These are phyloP conservation scores for Penicillium paxilli DNA, from an alignment of 495 filamentous ascomycete species.

Conservation along the genomic window DNA sequence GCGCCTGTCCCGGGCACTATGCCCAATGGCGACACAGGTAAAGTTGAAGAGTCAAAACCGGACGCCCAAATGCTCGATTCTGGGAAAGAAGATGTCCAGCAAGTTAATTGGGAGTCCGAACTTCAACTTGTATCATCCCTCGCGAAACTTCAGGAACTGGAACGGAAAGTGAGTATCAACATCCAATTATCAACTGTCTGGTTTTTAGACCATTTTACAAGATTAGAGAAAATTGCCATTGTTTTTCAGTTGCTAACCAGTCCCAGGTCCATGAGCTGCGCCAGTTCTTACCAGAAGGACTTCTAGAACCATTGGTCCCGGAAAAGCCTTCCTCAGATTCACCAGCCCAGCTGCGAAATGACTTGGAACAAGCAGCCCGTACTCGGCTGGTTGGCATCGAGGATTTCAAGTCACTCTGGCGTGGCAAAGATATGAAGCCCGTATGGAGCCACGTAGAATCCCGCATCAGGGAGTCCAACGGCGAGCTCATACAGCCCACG, in stretches of 20 bases:
- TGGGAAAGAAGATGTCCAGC: neutral
- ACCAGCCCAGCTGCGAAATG: conserved; percentile 25
- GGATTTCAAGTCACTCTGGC: conserved; percentile 38
- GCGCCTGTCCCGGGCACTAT: neutral
- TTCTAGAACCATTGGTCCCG: conserved; percentile 36
- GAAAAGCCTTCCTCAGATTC: conserved; percentile 23
- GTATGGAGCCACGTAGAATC: conserved; percentile 39
- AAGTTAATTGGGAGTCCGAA: conserved; percentile 34
- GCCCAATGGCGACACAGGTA: neutral
- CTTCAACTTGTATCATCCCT: conserved; percentile 44
- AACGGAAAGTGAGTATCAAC: conserved; percentile 30
- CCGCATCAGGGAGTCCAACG: conserved; percentile 36
- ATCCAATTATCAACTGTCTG: neutral
- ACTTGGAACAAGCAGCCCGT: conserved; percentile 27
- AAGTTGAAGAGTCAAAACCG: conserved; percentile 3
- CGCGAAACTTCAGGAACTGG: conserved; percentile 44
- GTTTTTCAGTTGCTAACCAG: too few species aligned
- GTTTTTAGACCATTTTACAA: too few species aligned
- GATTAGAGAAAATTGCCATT: too few species aligned
- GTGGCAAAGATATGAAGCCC: conserved; percentile 32
- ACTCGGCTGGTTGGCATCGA: conserved; percentile 30
- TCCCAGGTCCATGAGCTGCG: conserved; percentile 44
- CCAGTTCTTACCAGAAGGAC: conserved; percentile 37
- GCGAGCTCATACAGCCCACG: conserved; percentile 36
- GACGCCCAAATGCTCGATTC: neutral